phyloP scores from a whole-genome alignment of 2,329 filamentous ascomycete species.

The Thermoascus crustaceus region DNA sequence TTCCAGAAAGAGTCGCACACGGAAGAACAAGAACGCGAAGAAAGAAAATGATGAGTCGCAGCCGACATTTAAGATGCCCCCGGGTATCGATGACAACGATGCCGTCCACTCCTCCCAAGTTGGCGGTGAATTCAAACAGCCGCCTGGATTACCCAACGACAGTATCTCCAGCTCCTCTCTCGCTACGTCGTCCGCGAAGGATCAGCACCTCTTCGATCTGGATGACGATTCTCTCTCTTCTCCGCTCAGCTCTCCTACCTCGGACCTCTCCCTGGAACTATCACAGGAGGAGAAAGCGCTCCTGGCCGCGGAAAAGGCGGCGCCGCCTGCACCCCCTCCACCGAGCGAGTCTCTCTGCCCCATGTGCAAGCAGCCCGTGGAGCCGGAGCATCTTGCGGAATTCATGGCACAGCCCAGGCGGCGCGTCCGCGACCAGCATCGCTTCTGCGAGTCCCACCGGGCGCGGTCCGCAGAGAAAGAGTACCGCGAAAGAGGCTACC shows the following conservation, averaged over 20 bases:
- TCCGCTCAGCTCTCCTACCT: constrained; percentile 21
- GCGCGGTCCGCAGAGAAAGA: constrained; percentile 44
- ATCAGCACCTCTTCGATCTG: constrained; percentile 12
- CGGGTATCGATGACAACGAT: constrained; percentile 4
- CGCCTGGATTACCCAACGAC: constrained; percentile 15
- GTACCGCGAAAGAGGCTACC: constrained; percentile 54
- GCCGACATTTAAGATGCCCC: constrained; percentile 5
- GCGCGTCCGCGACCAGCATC: constrained; percentile 29
- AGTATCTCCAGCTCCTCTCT: constrained; percentile 21
- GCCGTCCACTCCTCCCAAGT: constrained; percentile 6
- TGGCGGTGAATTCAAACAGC: constrained; percentile 18
- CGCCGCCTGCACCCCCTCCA: constrained; percentile 7
- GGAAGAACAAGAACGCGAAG: neutral
- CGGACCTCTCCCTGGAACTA: constrained; percentile 13
- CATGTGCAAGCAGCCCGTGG: constrained; percentile 57
- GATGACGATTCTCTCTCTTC: constrained; percentile 16
- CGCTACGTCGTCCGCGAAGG: constrained; percentile 15
- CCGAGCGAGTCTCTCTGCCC: constrained; percentile 46
- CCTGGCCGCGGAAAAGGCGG: constrained; percentile 6
- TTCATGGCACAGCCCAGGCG: constrained; percentile 36
- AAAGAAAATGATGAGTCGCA: neutral
- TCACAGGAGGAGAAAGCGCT: constrained; percentile 11
- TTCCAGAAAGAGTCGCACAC: constrained; percentile 5
- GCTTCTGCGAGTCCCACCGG: constrained; percentile 59
- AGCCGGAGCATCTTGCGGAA: constrained; percentile 45